These are phyloP conservation scores for Erigeron canadensis DNA, from an alignment of 129 eudicot genomes.

Conservation along the genomic window DNA sequence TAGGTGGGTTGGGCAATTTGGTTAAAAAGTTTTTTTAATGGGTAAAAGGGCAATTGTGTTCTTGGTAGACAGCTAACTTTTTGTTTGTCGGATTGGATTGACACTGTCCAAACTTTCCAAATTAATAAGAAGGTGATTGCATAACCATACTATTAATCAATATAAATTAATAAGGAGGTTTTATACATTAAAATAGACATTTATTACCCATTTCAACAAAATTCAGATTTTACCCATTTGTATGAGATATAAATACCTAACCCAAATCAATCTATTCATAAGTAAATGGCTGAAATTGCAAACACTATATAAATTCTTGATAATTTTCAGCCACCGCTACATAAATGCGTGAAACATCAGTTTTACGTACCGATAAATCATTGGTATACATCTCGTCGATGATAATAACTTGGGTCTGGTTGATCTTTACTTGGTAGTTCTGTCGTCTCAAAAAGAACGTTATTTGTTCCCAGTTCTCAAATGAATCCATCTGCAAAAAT, in stretches of 20 bases:
- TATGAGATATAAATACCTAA: neutral
- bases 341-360: neutral
- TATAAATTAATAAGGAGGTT: neutral
- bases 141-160: no score
- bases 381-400: conserved; percentile 67
- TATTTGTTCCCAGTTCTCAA: conserved; percentile 80
- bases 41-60: no score
- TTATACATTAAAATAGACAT: neutral
- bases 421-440: conserved; percentile 65
- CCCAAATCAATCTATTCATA: neutral
- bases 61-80: neutral
- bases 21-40: neutral
- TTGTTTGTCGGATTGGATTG: neutral
- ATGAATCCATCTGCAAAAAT: conserved; percentile 56
- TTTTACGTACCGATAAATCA: conserved; percentile 60
- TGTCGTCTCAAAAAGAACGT: conserved; percentile 63
- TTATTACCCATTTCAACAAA: neutral
- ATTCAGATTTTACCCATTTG: conserved; percentile 11
- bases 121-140: no score
- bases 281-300: no score
- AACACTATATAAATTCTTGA: neutral
- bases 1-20: neutral
- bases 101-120: no score
- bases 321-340: neutral
- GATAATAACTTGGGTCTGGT: conserved; percentile 42